A percentile compares a stretch with the other conserved stretches of the same genome.
Evolutionary conservation across 2,329 filamentous ascomycete species (phyloP).

Genomic region (Penicillium sp.): DNA sequence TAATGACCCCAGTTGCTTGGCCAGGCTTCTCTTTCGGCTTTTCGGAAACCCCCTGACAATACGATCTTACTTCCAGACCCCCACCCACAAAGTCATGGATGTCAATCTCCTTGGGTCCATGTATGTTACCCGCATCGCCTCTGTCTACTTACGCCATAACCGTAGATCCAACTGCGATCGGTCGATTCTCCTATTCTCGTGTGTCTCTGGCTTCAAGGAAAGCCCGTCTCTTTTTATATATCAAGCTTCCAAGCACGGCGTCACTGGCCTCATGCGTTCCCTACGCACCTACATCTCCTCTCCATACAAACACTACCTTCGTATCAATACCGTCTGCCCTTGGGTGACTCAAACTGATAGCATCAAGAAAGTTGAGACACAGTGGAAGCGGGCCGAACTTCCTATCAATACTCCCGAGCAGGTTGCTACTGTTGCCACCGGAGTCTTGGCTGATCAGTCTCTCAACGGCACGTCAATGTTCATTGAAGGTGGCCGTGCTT

Average conservation of each 20-base stretch:
- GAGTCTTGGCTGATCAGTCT: constrained; percentile 35
- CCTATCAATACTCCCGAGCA: constrained; percentile 44
- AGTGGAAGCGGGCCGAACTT: constrained; percentile 40
- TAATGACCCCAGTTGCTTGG: neutral
- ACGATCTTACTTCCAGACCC: constrained; percentile 24
- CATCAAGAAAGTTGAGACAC: constrained; percentile 36
- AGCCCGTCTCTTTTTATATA: constrained; percentile 51
- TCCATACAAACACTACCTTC: constrained; percentile 40
- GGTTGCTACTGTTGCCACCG: constrained; percentile 42
- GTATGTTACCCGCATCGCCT: constrained; percentile 51
- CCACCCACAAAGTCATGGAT: constrained; percentile 44
- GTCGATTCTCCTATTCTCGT: constrained; percentile 48
- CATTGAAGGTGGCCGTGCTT: constrained; percentile 45
- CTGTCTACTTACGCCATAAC: constrained; percentile 51
- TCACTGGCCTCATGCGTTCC: constrained; percentile 51
- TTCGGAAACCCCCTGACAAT: neutral
- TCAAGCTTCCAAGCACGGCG: constrained; percentile 51
- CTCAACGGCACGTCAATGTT: constrained; percentile 45
- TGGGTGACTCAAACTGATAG: constrained; percentile 47
- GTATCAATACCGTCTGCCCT: constrained; percentile 48
- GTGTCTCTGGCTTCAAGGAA: constrained; percentile 51
- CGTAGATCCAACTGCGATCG: constrained; percentile 36
- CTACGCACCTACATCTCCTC: constrained; percentile 39
- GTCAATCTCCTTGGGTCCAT: constrained; percentile 52
- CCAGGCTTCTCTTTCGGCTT: too few relatives aligned